These are phyloP conservation scores for Pestalotiopsis sp. DNA, from an alignment of 2,329 filamentous ascomycete genomes.

Conservation along the genomic window DNA sequence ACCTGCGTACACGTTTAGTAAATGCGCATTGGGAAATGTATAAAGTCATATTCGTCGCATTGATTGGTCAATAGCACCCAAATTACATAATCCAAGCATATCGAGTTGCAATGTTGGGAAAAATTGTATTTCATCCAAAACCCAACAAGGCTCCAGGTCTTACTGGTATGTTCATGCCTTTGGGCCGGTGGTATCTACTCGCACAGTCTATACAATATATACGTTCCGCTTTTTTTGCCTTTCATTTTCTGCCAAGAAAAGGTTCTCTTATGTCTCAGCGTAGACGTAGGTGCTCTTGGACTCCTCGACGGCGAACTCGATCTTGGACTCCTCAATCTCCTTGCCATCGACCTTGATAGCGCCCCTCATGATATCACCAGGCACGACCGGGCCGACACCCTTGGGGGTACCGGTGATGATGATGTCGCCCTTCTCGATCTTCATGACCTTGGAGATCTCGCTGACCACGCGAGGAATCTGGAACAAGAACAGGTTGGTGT, in stretches of 20 bases:
- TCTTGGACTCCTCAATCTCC: slow-evolving; percentile 81
- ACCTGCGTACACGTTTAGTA: too few relatives aligned
- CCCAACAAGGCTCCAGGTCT: background rate
- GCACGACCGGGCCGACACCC: slow-evolving; percentile 83
- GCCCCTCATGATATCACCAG: slow-evolving; percentile 85
- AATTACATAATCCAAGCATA: background rate
- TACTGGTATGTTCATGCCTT: slow-evolving; percentile 20
- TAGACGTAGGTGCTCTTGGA: slow-evolving; percentile 78
- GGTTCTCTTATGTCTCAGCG: slow-evolving; percentile 61
- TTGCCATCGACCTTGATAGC: slow-evolving; percentile 79
- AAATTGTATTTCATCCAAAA: background rate
- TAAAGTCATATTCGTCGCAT: too few relatives aligned
- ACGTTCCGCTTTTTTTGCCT: slow-evolving; percentile 31
- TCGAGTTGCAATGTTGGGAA: background rate
- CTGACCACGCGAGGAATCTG: slow-evolving; percentile 83
- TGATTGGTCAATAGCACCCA: too few relatives aligned
- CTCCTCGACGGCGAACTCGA: slow-evolving; percentile 84
- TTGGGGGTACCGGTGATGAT: slow-evolving; percentile 97
- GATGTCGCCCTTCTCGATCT: slow-evolving; percentile 87
- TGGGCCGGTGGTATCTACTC: slow-evolving; percentile 33
- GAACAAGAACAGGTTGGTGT: slow-evolving; percentile 93
- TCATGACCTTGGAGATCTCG: slow-evolving; percentile 95
- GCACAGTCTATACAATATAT: slow-evolving; percentile 33
- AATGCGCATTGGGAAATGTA: too few relatives aligned
- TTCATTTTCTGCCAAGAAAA: background rate